Evolutionary conservation across 495 filamentous ascomycete genomes (phyloP).

Genomic region (Geoglossum glabrum): DNA sequence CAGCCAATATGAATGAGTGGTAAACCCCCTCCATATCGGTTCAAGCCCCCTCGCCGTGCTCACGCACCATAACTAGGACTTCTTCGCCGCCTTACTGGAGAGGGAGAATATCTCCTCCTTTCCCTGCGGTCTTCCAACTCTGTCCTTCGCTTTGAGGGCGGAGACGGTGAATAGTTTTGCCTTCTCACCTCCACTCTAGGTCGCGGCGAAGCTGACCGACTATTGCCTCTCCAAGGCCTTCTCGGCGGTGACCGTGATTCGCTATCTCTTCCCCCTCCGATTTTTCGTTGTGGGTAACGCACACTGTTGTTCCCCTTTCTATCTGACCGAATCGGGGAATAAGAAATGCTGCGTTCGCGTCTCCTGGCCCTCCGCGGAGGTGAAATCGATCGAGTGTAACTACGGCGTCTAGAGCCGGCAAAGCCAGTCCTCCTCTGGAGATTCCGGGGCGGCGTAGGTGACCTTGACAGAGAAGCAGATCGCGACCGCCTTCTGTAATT

Average conservation of each 20-base stretch:
- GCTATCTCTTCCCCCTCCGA: background rate
- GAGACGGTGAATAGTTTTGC: background rate
- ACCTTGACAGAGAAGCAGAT: constrained; percentile 1
- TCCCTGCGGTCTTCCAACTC: background rate
- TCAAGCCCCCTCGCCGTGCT: background rate
- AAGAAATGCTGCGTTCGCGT: background rate
- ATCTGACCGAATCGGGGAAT: background rate
- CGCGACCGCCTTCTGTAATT: background rate
- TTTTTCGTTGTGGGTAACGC: background rate
- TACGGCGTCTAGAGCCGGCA: background rate
- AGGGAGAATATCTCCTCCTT: background rate
- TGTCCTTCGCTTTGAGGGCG: background rate
- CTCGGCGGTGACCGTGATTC: background rate
- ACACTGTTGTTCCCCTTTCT: background rate
- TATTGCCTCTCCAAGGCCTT: background rate
- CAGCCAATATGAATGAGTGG: background rate
- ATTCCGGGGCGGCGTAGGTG: background rate
- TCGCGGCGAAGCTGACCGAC: background rate
- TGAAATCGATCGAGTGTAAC: constrained; percentile 1
- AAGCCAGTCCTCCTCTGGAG: background rate
- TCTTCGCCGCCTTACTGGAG: background rate
- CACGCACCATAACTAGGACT: background rate
- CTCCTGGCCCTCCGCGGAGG: background rate
- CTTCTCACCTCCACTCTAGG: background rate
- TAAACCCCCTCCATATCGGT: background rate